Evolutionary conservation across 257 asterid genomes (phyloP), one percentile per base, ranked within the genome.

Genomic region (Petunia secreta): DNA sequence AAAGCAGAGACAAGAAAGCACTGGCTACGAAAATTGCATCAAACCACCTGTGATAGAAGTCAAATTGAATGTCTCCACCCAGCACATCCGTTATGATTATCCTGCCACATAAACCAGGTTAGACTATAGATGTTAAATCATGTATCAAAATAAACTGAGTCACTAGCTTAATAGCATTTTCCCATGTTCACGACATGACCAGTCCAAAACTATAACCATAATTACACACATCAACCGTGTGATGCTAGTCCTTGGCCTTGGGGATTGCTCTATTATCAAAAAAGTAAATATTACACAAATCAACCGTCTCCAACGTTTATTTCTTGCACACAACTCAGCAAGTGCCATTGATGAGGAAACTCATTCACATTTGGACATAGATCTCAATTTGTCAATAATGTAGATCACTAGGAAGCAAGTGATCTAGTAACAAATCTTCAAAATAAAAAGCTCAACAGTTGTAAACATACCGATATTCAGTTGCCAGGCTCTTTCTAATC

Each of bases 51-150:
- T 96, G 99, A 82, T 96, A 96, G 87, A 94, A 94, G 81, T 94
- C 98, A 57, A 96, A 96, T 43, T 96, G 99, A 37, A 94, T 93
- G 85, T 96, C 99, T 15, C 98, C 98, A 7, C 98, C 99, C 87
- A 94, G 73, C 10, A 94, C 98, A 80, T 96, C 98, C 7, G 98
- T 96, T 76, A 96, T 96, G 65, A 96, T 96, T 85, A 92, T 83
- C 94, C 99, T 96, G 94, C 79, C 80, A 67, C 50, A 50, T 8
- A 73, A 34, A 63, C 65, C 25, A 41, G 16, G 34, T 50, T 79
- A 68, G 10, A 39, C 16, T 25, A 25, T 69, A 44, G 5, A 3
- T 43, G n/a, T 46, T 6, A 41, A 36, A 67, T 67, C 75, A 67
- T 15, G 54, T 67, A 67, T 41, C 77, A 69, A 10, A 69, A 69